Base-by-base conservation (phyloP, 2,329 filamentous ascomycete species). In the Hymenoscyphus occultus region DNA sequence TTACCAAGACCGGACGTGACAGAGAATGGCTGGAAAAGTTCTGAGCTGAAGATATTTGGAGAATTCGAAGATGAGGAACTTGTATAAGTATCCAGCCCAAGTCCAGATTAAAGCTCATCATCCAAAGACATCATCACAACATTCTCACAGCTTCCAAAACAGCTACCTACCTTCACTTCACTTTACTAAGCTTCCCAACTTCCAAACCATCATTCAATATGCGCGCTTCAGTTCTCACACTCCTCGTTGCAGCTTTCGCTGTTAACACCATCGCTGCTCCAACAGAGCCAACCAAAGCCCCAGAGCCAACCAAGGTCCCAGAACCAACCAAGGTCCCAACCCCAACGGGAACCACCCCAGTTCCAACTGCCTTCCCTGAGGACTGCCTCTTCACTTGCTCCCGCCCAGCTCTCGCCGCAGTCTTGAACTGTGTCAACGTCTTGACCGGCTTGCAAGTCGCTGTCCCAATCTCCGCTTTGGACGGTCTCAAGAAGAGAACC, bases 371-470 rank as follows among this genome's bases (percentile, higher is more conserved):
- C 10, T 61, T 51, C 45, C 59, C 59, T 32, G 22, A 22, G 14
- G 59, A 39, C 32, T 61, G 59, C 31, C 16, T 28, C 14, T 61
- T 51, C 59, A 61, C 59, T 14, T 61, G 59, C 40, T 35, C 40
- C 40, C 48, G 59, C n/a, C 59, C 59, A 48, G 59, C 59, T n/a
- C 32, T 45, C 3, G 48, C 48, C 45, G 28, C 45, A 32, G 28
- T 61, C 42, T 45, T 61, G 22, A 61, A 61, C 42, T 61, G 59
- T 39, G 42, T 61, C n/a, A 61, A 61, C 4, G 16, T 61, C 12
- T 22, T 61, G 32, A 61, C 59, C 5, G 59, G 59, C 2, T 35
- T 45, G 14, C 32, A 14, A 2, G 35, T 61, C 10, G 59, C 54
- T 19, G 35, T 61, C 9, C 59, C 59, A 1, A 61, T 61, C 40